Base-by-base conservation (phyloP, 2,329 filamentous ascomycete genomes). In the Chrysosporium queenslandicum region DNA sequence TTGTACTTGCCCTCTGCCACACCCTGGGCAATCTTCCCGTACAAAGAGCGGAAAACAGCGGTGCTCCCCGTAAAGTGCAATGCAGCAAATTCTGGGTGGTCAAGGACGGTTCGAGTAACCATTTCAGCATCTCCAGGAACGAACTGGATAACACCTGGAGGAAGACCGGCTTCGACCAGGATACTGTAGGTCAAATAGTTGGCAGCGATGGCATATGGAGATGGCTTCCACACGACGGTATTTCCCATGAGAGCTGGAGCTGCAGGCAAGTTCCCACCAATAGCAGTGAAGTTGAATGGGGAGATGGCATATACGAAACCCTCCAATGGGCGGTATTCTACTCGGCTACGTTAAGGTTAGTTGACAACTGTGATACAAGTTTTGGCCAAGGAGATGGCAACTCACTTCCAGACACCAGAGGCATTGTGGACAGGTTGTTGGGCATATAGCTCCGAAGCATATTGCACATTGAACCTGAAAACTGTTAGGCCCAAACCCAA, bases 231-330 rank as follows among this genome's bases (percentile, higher is more conserved):
- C 43, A 97, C 73, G 3, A 95, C 88, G 1, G 96, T 91, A 68
- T 97, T 97, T 54, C 90, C 90, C 76, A 96, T 83, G 52, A 96
- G 74, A 0, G 88, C 89, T 12, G 91, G 89, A 0, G 87, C 84
- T 45, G 81, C 85, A 14, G 86, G 81, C 39, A 97, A 76, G 71
- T 95, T 96, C 53, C 85, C 91, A 9, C 83, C 89, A 61, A 97
- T 94, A 57, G 90, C 90, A 20, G 90, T 96, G 73, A 97, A 97
- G 76, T 97, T 97, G 79, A 96, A 97, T 40, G 90, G 90, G 55
- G 84, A 87, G 61, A 96, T 82, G 32, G 90, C 91, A 67, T 96
- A 96, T 56, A 97, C 88, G 68, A 97, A 96, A 16, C 90, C 90
- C 69, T 97, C 90, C 2, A 97, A 80, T 16, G 91, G 84, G 36